phyloP scores from a whole-genome alignment of 495 filamentous ascomycete species.

The Evernia prunastri region DNA sequence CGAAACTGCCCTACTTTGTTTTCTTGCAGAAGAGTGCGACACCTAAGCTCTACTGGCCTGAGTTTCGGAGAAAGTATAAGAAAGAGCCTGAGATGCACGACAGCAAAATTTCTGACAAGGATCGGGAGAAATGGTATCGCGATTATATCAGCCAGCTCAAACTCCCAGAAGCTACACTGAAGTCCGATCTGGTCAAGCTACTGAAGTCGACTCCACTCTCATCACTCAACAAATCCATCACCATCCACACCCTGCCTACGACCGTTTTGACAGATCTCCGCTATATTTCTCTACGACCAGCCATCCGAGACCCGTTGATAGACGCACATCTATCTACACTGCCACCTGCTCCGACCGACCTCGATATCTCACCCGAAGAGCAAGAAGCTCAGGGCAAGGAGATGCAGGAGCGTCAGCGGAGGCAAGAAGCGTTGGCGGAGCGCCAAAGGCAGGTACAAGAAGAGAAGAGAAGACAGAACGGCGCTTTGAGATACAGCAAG shows the following conservation, averaged over 20 bases:
- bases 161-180: constrained; percentile 63
- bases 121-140: constrained; percentile 84
- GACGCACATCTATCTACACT: constrained; percentile 70
- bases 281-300: constrained; percentile 69
- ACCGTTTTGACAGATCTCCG: constrained; percentile 67
- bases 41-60: constrained; percentile 91
- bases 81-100: constrained; percentile 78
- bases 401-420: constrained; percentile 55
- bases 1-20: constrained; percentile 72
- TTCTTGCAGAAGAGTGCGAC: constrained; percentile 77
- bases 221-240: constrained; percentile 59
- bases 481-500: constrained; percentile 59
- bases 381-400: constrained; percentile 55
- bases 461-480: constrained; percentile 62
- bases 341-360: constrained; percentile 53
- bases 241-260: constrained; percentile 57
- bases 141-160: constrained; percentile 79
- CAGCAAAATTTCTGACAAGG: constrained; percentile 68
- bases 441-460: constrained; percentile 66
- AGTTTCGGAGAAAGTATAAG: constrained; percentile 87
- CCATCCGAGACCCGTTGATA: constrained; percentile 64
- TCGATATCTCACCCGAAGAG: constrained; percentile 47
- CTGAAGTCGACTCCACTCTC: constrained; percentile 62
- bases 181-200: constrained; percentile 70
- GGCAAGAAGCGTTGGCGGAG: constrained; percentile 70